Evolutionary conservation across 2,329 filamentous ascomycete species (phyloP).

Genomic region (Colletotrichum lindemuthianum): DNA sequence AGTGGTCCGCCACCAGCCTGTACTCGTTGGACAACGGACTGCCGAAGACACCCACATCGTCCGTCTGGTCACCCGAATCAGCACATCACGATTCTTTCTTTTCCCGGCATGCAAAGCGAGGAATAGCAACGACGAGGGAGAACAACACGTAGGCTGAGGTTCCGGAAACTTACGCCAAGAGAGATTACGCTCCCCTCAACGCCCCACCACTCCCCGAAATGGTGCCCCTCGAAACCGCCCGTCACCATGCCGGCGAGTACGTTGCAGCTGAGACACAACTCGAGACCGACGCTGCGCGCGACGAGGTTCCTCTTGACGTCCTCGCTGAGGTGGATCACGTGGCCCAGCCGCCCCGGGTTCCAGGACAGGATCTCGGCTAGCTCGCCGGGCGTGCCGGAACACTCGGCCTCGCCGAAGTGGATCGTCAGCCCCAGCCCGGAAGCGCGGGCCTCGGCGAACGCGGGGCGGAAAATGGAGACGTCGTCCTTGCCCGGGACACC

Average conservation of each 20-base stretch:
- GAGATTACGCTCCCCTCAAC: slow-evolving; percentile 69
- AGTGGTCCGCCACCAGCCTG: slow-evolving; percentile 75
- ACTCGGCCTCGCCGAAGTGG: slow-evolving; percentile 79
- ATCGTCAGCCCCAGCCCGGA: slow-evolving; percentile 72
- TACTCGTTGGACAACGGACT: slow-evolving; percentile 83
- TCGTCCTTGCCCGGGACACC: slow-evolving; percentile 66
- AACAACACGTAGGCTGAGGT: neutral
- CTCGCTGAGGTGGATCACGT: slow-evolving; percentile 79
- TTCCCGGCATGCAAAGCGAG: neutral
- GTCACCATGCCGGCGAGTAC: slow-evolving; percentile 78
- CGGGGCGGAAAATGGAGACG: slow-evolving; percentile 66
- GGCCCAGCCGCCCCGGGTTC: slow-evolving; percentile 75
- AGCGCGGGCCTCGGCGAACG: slow-evolving; percentile 66
- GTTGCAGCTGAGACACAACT: slow-evolving; percentile 84
- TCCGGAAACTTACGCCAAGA: slow-evolving; percentile 68
- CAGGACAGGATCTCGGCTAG: slow-evolving; percentile 72
- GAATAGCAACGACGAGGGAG: neutral
- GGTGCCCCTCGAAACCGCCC: slow-evolving; percentile 74
- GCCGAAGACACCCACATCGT: slow-evolving; percentile 85
- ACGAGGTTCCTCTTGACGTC: slow-evolving; percentile 65
- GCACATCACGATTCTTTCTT: neutral
- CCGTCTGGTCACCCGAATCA: slow-evolving; percentile 64
- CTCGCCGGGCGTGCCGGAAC: slow-evolving; percentile 67
- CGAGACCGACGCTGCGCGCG: slow-evolving; percentile 68
- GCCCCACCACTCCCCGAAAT: slow-evolving; percentile 79